Percentiles rank a stretch among this genome's conserved stretches.
Evolutionary conservation across 2,329 filamentous ascomycete genomes (phyloP).

Genomic region (Diaporthe vexans): DNA sequence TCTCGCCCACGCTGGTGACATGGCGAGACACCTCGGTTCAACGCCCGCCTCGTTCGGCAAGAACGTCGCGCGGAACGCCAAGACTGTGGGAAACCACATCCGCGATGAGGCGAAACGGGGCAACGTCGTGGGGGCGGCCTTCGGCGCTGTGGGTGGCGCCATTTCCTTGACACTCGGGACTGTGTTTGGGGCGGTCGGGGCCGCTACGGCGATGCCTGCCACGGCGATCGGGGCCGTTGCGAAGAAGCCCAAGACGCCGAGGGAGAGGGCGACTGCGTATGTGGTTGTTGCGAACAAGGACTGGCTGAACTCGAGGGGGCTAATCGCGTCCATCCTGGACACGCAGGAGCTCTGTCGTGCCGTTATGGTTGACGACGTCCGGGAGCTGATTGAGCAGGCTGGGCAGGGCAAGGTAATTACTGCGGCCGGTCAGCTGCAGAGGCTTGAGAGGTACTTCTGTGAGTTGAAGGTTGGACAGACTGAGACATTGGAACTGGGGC

Average conservation of each 20-base stretch:
- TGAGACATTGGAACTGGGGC: slow-evolving; percentile 1
- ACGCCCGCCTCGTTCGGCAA: slow-evolving; percentile 55
- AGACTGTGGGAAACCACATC: slow-evolving; percentile 54
- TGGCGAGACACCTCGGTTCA: slow-evolving; percentile 53
- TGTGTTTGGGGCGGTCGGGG: slow-evolving; percentile 54
- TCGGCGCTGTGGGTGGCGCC: slow-evolving; percentile 53
- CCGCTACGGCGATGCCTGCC: slow-evolving; percentile 52
- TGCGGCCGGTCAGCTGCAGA: slow-evolving; percentile 5
- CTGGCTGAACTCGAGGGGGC: slow-evolving; percentile 57
- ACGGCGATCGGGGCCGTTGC: slow-evolving; percentile 51
- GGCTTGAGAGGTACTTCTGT: slow-evolving; percentile 8
- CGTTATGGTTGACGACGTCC: not conserved
- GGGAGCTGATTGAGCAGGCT: not conserved
- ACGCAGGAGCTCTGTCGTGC: slow-evolving; percentile 38
- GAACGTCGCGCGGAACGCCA: slow-evolving; percentile 53
- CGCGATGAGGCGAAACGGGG: slow-evolving; percentile 54
- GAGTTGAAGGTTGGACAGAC: slow-evolving; percentile 6
- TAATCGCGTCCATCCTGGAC: slow-evolving; percentile 55
- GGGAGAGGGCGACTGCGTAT: slow-evolving; percentile 58
- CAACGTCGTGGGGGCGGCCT: slow-evolving; percentile 56
- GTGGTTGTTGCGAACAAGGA: slow-evolving; percentile 57
- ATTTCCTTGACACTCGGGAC: slow-evolving; percentile 56
- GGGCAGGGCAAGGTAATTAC: not conserved
- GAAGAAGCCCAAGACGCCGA: slow-evolving; percentile 56
- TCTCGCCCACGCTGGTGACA: slow-evolving; percentile 55